Evolutionary conservation across 345 rosid species (phyloP), one percentile per base, ranked within the genome.

Genomic region (Ricinus communis): DNA sequence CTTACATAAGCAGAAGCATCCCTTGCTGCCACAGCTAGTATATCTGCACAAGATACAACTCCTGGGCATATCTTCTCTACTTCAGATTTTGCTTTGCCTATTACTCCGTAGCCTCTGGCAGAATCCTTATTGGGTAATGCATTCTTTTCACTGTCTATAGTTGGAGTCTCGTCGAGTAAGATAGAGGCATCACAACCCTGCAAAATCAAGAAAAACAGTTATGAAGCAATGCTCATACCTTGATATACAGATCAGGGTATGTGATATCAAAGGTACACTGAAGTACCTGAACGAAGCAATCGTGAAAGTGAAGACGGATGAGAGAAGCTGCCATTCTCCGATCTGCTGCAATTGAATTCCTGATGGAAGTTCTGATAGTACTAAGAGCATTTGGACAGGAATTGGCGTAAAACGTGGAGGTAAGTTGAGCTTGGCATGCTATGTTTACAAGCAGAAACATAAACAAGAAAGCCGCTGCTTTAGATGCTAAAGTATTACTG

Each of bases 41-140:
- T 47, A 33, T 72, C 71, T 16, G 76, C 65, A 46, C 65, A 65
- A 2, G 71, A 55, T 12, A 65, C 65, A 21, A 65, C 58, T 8
- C 76, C 70, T 15, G 76, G 76, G 31, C 76, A 72, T 21, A 65
- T 57, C 36, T 61, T 72, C 56, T 72, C 76, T 9, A 56, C 76
- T 14, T 43, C 57, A 16, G 57, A 0, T 65, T 72, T 72, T 19
- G 76, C 76, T 2, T 14, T 55, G 0, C 65, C 58, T 4, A 72
- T 72, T 0, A 72, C 59, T 3, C 65, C 19, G 24, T 55, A 72
- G 11, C 76, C 76, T 47, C 67, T 43, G 0, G 67, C 53, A 11
- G 67, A 63, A 0, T 63, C 6, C 13, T 15, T 15, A 16, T 46
- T 64, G 1, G 53, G 68, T 3, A 64, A 0, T 2, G 68, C 54